phyloP scores from a whole-genome alignment of 768 basidiomycete genomes.

The Boletellus ananas region DNA sequence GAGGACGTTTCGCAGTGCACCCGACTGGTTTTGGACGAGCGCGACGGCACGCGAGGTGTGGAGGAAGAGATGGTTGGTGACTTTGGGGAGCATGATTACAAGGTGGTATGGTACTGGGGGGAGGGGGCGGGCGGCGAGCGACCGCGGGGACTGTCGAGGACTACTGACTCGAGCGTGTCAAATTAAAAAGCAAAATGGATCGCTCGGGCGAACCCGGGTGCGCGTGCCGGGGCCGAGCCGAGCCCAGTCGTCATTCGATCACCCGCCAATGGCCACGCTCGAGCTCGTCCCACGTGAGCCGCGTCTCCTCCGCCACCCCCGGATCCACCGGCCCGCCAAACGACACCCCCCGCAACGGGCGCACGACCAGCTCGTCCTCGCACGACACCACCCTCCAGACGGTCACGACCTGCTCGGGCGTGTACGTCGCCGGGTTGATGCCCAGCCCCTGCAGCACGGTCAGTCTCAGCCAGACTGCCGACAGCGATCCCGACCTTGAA shows the following conservation, averaged over 20 bases:
- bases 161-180: background rate
- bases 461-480: background rate
- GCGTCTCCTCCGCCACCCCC: constrained; percentile 10
- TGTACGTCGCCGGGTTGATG: constrained; percentile 54
- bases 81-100: constrained; percentile 71
- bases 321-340: constrained; percentile 28
- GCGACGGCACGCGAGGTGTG: constrained; percentile 74
- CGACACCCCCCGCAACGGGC: constrained; percentile 20
- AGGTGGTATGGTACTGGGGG: background rate
- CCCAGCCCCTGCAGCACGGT: constrained; percentile 44
- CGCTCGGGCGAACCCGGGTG: constrained; percentile 22
- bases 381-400: constrained; percentile 37
- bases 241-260: constrained; percentile 3
- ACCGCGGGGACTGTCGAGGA: constrained; percentile 2
- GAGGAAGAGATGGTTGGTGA: constrained; percentile 73
- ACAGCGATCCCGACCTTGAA: constrained; percentile 43
- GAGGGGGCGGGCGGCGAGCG: background rate
- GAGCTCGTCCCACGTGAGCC: constrained; percentile 29
- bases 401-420: constrained; percentile 56
- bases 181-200: constrained; percentile 16
- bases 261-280: constrained; percentile 29
- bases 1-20: constrained; percentile 72
- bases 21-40: constrained; percentile 67
- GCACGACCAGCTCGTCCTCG: constrained; percentile 16
- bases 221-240: background rate